These are phyloP conservation scores for Russula ochroleuca DNA, from an alignment of 768 basidiomycete genomes.

Conservation along the genomic window DNA sequence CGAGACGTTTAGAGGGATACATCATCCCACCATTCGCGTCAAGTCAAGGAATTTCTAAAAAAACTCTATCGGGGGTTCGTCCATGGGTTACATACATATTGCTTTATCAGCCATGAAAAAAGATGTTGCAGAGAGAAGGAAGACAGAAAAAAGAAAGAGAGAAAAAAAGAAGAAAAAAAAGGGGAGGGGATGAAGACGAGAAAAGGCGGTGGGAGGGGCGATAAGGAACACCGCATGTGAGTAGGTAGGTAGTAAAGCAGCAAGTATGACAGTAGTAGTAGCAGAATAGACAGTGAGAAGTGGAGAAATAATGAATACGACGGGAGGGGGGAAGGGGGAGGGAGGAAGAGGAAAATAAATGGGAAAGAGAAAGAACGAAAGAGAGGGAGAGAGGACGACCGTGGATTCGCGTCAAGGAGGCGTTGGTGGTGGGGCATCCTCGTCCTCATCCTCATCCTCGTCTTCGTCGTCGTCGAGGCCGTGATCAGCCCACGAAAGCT, in stretches of 20 bases:
- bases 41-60: not conserved
- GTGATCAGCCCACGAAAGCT: slow-evolving; percentile 22
- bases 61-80: slow-evolving; percentile 14
- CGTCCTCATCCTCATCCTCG: not conserved
- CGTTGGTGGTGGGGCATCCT: not conserved
- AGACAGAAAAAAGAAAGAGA: not conserved
- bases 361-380: not conserved
- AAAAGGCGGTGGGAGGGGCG: not conserved
- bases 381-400: not conserved
- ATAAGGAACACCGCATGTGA: not conserved
- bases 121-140: not conserved
- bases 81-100: slow-evolving; percentile 23
- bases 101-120: slow-evolving; percentile 9
- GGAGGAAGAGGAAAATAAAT: not conserved
- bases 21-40: not conserved
- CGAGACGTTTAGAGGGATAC: not conserved
- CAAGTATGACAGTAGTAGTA: not conserved
- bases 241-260: slow-evolving; percentile 3
- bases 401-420: not conserved
- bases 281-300: not conserved
- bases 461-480: slow-evolving; percentile 12
- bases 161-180: too few species aligned
- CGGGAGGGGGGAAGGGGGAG: not conserved
- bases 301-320: not conserved
- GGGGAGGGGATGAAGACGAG: too few species aligned